phyloP scores from a whole-genome alignment of 768 basidiomycete species.

The Gloeopeniophorella convolvens region DNA sequence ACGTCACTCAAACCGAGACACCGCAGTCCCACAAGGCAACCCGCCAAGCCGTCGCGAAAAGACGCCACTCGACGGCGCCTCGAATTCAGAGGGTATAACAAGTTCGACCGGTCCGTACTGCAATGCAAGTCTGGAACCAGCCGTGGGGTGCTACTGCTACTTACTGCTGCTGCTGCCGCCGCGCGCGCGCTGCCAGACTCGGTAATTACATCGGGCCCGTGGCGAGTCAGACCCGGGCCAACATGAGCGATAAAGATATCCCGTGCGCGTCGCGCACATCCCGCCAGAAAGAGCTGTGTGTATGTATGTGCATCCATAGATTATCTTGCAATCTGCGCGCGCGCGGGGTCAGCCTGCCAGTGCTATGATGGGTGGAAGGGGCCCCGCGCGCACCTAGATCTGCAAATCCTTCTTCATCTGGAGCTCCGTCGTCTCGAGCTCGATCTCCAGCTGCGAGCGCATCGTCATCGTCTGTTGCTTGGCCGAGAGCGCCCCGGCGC shows the following conservation, averaged over 20 bases:
- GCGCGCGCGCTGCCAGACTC: neutral
- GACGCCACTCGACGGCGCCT: no score
- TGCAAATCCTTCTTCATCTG: conserved; percentile 18
- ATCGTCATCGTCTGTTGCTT: neutral
- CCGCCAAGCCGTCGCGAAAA: no score
- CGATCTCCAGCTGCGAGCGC: conserved; percentile 11
- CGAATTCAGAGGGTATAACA: no score
- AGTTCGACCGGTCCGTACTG: no score
- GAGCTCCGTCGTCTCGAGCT: conserved; percentile 4
- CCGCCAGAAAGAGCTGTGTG: neutral
- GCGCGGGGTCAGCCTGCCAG: no score
- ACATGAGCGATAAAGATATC: neutral
- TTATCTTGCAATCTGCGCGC: neutral
- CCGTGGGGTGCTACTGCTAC: no score
- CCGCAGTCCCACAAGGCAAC: no score
- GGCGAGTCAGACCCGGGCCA: neutral
- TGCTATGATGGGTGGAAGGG: no score
- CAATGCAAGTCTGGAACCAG: no score
- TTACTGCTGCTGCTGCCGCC: no score
- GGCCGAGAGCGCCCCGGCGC: neutral
- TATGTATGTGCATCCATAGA: no score
- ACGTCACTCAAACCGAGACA: no score
- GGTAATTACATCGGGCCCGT: conserved; percentile 3
- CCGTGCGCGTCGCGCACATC: neutral
- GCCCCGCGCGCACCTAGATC: conserved; percentile 15